These are phyloP conservation scores for Paramyrothecium roridum DNA, from an alignment of 2,329 filamentous ascomycete genomes.

Conservation along the genomic window DNA sequence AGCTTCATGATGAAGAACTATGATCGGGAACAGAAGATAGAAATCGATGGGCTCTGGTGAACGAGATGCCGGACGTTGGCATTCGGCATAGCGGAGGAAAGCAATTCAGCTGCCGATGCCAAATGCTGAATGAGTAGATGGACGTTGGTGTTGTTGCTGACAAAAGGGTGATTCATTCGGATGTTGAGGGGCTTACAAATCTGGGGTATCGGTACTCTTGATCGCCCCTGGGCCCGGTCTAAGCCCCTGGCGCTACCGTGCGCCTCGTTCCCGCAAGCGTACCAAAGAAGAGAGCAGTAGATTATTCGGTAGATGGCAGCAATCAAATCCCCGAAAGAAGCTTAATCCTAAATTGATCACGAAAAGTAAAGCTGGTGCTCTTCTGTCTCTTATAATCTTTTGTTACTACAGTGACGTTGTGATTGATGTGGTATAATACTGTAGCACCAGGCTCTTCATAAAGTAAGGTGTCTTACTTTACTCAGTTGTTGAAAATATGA, in stretches of 20 bases:
- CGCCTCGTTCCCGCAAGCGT: neutral
- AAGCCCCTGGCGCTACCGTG: neutral
- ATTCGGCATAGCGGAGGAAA: neutral
- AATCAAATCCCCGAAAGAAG: no score
- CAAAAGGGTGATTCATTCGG: slow-evolving; percentile 9
- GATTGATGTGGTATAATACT: no score
- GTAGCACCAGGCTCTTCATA: no score
- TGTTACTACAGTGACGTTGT: no score
- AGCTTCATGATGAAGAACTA: slow-evolving; percentile 45
- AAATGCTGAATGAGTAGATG: neutral
- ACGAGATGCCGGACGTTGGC: neutral
- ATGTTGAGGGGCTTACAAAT: slow-evolving; percentile 18
- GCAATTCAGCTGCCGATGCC: slow-evolving; percentile 4
- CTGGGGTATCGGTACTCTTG: slow-evolving; percentile 1
- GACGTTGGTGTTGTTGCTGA: neutral
- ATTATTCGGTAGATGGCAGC: no score
- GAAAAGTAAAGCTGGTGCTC: no score
- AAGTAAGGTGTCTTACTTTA: no score
- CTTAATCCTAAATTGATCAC: no score
- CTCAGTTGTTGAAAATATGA: no score
- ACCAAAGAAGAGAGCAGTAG: no score
- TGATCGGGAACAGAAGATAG: neutral
- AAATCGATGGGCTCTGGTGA: neutral
- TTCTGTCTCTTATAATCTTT: no score
- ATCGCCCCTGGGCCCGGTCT: neutral